Percentiles rank a stretch among this genome's conserved stretches.
These are phyloP conservation scores for Polyplosphaeria fusca DNA, from an alignment of 495 filamentous ascomycete genomes.

Conservation along the genomic window DNA sequence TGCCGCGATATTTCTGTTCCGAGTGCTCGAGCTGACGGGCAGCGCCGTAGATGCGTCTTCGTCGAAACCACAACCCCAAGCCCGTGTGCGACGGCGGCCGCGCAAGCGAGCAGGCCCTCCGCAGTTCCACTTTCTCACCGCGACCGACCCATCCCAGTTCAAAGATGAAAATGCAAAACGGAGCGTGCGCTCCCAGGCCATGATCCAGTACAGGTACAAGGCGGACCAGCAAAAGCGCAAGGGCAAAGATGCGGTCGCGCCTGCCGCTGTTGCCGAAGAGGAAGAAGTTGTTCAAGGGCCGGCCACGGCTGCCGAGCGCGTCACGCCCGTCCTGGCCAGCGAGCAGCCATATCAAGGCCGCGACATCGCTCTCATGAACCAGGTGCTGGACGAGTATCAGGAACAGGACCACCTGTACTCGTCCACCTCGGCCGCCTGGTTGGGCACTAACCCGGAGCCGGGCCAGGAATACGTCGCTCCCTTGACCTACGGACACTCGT, in stretches of 20 bases:
- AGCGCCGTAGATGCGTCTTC: neutral
- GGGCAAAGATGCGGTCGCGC: neutral
- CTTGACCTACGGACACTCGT: neutral
- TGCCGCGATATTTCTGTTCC: neutral
- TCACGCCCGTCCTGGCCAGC: neutral
- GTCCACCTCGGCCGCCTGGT: constrained; percentile 1
- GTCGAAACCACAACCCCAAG: neutral
- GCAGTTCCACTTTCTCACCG: constrained; percentile 30
- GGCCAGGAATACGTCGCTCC: neutral
- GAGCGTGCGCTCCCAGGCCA: constrained; percentile 32
- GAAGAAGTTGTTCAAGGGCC: neutral
- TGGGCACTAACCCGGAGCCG: neutral
- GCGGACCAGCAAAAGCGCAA: constrained; percentile 17
- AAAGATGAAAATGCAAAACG: constrained; percentile 24
- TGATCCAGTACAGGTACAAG: constrained; percentile 30
- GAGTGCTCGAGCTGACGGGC: neutral
- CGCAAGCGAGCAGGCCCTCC: constrained; percentile 24
- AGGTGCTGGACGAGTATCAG: neutral
- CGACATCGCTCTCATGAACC: neutral
- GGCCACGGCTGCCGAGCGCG: neutral
- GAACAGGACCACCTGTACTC: constrained; percentile 1
- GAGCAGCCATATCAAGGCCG: neutral
- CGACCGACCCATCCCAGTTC: constrained; percentile 31
- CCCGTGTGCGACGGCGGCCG: constrained; percentile 14
- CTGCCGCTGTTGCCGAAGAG: neutral